Conservation (phyloP, 768 basidiomycete genomes). For the Hericium rajendrae region DNA sequence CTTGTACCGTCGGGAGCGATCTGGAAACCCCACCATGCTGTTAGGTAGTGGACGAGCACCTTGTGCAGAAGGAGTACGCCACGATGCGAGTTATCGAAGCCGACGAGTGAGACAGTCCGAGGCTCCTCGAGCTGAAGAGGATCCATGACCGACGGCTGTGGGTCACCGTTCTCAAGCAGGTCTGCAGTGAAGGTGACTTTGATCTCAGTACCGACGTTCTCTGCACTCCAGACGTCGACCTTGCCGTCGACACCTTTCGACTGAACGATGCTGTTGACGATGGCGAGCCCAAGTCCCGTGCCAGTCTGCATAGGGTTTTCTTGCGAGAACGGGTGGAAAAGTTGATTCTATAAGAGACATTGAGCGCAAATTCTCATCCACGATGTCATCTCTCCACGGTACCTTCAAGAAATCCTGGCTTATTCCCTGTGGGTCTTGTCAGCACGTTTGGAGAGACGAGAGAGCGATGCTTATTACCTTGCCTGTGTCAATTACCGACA, state of each 20-base stretch:
- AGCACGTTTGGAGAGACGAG: slow-evolving; percentile 1
- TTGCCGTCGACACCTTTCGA: slow-evolving; percentile 83
- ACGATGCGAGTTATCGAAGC: slow-evolving; percentile 55
- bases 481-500: slow-evolving; percentile 82
- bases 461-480: slow-evolving; percentile 40
- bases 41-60: slow-evolving; percentile 57
- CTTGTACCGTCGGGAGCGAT: slow-evolving; percentile 30
- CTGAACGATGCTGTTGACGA: slow-evolving; percentile 86
- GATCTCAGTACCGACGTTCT: slow-evolving; percentile 86
- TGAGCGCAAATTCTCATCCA: not conserved
- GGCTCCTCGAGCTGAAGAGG: slow-evolving; percentile 18
- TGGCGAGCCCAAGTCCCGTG: slow-evolving; percentile 89
- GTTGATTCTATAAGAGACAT: slow-evolving; percentile 52
- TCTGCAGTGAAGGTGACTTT: slow-evolving; percentile 78
- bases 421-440: slow-evolving; percentile 49
- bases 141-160: slow-evolving; percentile 14
- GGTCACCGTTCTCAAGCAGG: slow-evolving; percentile 30
- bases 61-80: slow-evolving; percentile 61
- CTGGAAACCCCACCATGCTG: slow-evolving; percentile 69
- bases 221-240: slow-evolving; percentile 89
- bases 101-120: slow-evolving; percentile 50
- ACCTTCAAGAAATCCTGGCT: slow-evolving; percentile 89
- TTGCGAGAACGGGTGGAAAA: slow-evolving; percentile 96
- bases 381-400: not conserved
- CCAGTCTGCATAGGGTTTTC: slow-evolving; percentile 91